Evolutionary conservation across 768 basidiomycete genomes (phyloP).

Genomic region (Inosperma sp.): DNA sequence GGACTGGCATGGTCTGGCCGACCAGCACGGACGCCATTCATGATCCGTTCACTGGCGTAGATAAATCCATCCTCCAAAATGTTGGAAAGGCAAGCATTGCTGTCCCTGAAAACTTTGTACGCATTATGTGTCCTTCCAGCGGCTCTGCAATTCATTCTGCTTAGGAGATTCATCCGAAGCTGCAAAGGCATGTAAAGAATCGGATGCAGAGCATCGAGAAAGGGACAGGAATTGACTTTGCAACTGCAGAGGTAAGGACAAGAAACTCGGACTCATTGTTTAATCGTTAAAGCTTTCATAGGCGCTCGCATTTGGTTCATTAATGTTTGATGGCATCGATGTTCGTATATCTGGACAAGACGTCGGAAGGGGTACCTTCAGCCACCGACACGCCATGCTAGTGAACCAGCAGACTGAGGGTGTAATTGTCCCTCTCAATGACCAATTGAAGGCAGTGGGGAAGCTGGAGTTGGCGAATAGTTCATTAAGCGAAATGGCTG

Average conservation of each 20-base stretch:
- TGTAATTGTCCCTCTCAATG: constrained; percentile 79
- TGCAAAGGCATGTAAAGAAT: constrained; percentile 75
- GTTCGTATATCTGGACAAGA: constrained; percentile 92
- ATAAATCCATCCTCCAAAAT: constrained; percentile 42
- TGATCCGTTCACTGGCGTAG: constrained; percentile 67
- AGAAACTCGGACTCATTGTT: background rate
- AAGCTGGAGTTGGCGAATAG: constrained; percentile 87
- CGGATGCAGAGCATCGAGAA: constrained; percentile 64
- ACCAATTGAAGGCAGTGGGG: constrained; percentile 53
- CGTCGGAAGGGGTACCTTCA: constrained; percentile 87
- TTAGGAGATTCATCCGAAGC: constrained; percentile 74
- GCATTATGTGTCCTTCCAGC: constrained; percentile 24
- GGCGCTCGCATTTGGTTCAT: constrained; percentile 85
- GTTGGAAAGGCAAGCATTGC: constrained; percentile 69
- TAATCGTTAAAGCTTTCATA: constrained; percentile 23
- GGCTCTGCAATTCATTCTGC: constrained; percentile 6
- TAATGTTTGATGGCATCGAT: constrained; percentile 78
- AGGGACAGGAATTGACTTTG: constrained; percentile 79
- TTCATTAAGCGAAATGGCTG: constrained; percentile 85
- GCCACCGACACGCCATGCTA: constrained; percentile 87
- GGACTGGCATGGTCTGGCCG: constrained; percentile 67
- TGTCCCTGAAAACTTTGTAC: constrained; percentile 57
- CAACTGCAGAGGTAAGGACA: constrained; percentile 71
- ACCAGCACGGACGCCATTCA: constrained; percentile 45
- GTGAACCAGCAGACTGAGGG: constrained; percentile 83